Evolutionary conservation across 257 asterid genomes (phyloP).

Genomic region (Capsicum chinense): DNA sequence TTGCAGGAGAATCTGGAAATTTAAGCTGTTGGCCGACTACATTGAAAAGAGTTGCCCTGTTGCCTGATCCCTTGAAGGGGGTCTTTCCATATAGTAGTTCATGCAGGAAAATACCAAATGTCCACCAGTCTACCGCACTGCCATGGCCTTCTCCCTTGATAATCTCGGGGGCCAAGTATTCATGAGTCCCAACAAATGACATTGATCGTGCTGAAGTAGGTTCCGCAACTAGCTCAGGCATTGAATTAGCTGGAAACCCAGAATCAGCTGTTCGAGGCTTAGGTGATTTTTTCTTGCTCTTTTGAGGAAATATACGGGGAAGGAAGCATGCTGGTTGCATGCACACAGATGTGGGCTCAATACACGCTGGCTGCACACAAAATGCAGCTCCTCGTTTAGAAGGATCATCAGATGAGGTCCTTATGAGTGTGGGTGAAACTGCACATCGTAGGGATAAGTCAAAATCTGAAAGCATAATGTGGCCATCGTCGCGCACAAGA

Average conservation of each 20-base stretch:
- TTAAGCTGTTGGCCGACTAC: conserved; percentile 74
- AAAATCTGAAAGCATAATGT: conserved; percentile 86
- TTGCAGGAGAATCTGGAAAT: conserved; percentile 72
- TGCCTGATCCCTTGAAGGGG: conserved; percentile 76
- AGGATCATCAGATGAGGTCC: conserved; percentile 55
- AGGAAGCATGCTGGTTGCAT: conserved; percentile 78
- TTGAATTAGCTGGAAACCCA: conserved; percentile 42
- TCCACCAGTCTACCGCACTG: conserved; percentile 94
- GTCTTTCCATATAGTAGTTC: conserved; percentile 77
- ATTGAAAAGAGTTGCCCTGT: conserved; percentile 76
- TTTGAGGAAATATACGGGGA: conserved; percentile 69
- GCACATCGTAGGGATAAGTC: conserved; percentile 80
- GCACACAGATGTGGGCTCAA: conserved; percentile 73
- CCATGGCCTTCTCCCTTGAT: conserved; percentile 92
- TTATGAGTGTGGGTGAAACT: conserved; percentile 71
- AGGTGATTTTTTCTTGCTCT: conserved; percentile 54
- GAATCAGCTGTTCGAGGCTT: conserved; percentile 56
- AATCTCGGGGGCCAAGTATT: conserved; percentile 78
- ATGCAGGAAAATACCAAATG: conserved; percentile 79
- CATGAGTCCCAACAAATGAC: conserved; percentile 88
- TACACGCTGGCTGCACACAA: conserved; percentile 81
- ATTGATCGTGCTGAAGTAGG: conserved; percentile 84
- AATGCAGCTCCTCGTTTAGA: conserved; percentile 60
- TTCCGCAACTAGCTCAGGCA: conserved; percentile 79
- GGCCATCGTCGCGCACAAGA: conserved; percentile 84